These are phyloP conservation scores for Rhizomucor miehei DNA, from an alignment of 371 early-diverging fungal species.

Conservation along the genomic window DNA sequence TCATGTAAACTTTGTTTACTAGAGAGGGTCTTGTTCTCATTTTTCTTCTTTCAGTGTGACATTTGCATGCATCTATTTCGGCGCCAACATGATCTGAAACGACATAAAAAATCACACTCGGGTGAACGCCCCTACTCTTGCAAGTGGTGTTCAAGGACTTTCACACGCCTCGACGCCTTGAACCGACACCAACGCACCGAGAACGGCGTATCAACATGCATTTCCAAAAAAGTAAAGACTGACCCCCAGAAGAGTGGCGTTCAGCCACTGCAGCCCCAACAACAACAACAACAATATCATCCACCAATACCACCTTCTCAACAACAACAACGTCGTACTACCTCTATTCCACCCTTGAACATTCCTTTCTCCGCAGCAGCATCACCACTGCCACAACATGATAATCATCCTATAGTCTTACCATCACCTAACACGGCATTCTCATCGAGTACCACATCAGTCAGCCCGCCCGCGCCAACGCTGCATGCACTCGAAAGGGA, in stretches of 20 bases:
- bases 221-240: conserved; percentile 6
- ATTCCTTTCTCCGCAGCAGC: conserved; percentile 17
- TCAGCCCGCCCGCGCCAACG: too few species aligned
- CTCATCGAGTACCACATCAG: too few species aligned
- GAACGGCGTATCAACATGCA: conserved; percentile 41
- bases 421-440: too few species aligned
- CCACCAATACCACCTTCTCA: conserved; percentile 5
- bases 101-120: conserved; percentile 61
- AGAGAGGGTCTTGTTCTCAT: background rate
- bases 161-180: conserved; percentile 69
- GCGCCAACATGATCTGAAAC: conserved; percentile 62
- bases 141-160: conserved; percentile 52
- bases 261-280: conserved; percentile 4
- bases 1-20: conserved; percentile 1
- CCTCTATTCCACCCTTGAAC: conserved; percentile 19
- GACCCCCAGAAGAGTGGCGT: background rate
- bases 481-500: too few species aligned
- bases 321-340: conserved; percentile 18
- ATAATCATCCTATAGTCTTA: conserved; percentile 5
- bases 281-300: conserved; percentile 5
- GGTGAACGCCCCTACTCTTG: conserved; percentile 63
- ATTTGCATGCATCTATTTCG: conserved; percentile 46
- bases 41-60: conserved; percentile 23
- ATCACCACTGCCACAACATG: conserved; percentile 4
- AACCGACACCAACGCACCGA: conserved; percentile 70